Conservation (phyloP, 179 eudicot genomes). For the Silene vulgaris region DNA sequence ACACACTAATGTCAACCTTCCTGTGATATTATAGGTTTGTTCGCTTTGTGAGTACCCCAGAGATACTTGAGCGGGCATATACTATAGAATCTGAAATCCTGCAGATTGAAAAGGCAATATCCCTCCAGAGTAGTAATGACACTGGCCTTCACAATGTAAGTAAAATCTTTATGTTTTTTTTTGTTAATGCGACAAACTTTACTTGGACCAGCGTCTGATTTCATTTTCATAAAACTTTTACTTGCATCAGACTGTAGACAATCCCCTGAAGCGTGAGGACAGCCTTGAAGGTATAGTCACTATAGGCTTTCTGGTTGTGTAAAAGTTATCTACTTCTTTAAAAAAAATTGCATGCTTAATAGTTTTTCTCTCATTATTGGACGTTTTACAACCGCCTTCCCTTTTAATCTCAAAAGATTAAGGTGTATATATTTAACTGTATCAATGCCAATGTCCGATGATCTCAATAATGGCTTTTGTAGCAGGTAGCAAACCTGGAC, state of each 20-base stretch:
- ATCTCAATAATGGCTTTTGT: too few relatives aligned
- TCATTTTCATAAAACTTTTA: not conserved
- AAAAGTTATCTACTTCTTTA: not conserved
- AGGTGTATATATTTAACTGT: too few relatives aligned
- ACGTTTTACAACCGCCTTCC: not conserved
- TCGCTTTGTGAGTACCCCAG: conserved; percentile 97
- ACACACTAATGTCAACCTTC: not conserved
- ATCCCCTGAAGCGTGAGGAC: conserved; percentile 39
- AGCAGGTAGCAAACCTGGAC: too few relatives aligned
- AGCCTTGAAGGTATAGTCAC: conserved; percentile 51
- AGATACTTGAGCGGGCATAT: conserved; percentile 84
- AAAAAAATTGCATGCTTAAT: too few relatives aligned
- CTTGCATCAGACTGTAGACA: conserved; percentile 48
- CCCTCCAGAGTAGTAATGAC: conserved; percentile 52
- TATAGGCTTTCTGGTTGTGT: not conserved
- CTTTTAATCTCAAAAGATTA: not conserved
- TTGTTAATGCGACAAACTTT: not conserved
- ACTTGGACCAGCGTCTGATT: not conserved
- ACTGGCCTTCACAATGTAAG: conserved; percentile 45
- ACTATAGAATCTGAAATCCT: conserved; percentile 84
- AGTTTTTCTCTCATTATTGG: not conserved
- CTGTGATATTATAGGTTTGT: conserved; percentile 56
- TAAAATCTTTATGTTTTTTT: not conserved
- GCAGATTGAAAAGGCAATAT: conserved; percentile 84
- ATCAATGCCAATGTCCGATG: too few relatives aligned